Evolutionary conservation across 768 basidiomycete genomes (phyloP), one percentile per base, ranked within the genome.

Genomic region (Filobasidium floriforme): DNA sequence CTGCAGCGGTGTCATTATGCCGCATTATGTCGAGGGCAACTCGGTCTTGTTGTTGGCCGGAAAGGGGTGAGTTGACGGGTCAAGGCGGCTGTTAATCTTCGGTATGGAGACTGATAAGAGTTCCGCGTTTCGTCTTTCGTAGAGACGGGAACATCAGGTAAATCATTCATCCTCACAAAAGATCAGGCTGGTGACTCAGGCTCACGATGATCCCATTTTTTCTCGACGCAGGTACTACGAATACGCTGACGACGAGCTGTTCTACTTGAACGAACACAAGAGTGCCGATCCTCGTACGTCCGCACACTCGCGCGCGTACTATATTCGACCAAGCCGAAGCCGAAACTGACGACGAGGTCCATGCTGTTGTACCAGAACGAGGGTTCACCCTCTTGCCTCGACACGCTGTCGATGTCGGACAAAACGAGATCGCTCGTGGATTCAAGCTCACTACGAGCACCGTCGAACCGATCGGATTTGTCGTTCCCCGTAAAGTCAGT

Each of bases 311-410:
- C 32, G 32, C 32, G 32, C 32, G 9, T 37, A 3, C 32, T 37
- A 37, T 37, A 9, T 37, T 3, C 32, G 32, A 4, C 9, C 4
- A 37, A 3, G 9, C 32, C 9, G n/a, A n/a, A n/a, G n/a, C n/a
- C n/a, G n/a, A n/a, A 37, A 9, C 32, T 37, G 32, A 37, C 32
- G 32, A 9, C 9, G 32, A 37, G 32, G 32, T 9, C 32, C 9
- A 37, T 9, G 32, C 32, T 37, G 32, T 3, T 3, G 3, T 3
- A 37, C 9, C 9, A 77, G 76, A 98, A 79, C 89, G 93, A 61
- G 96, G 96, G 14, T 89, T 98, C 86, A 90, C 89, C 77, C 92
- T 98, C 87, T 84, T 96, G 51, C 96, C 96, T 14, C 86, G 93
- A 41, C 89, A 92, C 59, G 87, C 89, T 0, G 84, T 98, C 73